phyloP scores from a whole-genome alignment of 495 filamentous ascomycete genomes.

The Zalerion maritima region DNA sequence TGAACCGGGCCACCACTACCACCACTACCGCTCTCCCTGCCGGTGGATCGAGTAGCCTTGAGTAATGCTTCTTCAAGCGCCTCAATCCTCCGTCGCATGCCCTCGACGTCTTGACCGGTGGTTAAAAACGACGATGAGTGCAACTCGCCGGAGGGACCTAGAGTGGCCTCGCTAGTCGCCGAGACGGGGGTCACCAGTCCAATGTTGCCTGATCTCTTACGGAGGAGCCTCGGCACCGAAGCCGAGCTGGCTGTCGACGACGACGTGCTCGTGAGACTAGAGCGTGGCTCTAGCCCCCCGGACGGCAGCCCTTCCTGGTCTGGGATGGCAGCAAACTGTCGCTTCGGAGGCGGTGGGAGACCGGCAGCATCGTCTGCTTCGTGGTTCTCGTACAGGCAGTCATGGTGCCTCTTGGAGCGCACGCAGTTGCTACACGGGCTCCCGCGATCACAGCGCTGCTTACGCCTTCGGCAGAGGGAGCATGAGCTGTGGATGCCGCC shows the following conservation, averaged over 20 bases:
- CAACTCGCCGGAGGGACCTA: too few relatives aligned
- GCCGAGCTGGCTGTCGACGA: constrained; percentile 13
- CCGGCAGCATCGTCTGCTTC: too few relatives aligned
- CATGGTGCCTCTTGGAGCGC: constrained; percentile 18
- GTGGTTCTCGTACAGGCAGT: constrained; percentile 21
- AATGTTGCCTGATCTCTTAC: too few relatives aligned
- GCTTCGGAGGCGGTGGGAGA: constrained; percentile 7
- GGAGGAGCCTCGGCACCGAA: too few relatives aligned
- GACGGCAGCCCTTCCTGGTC: constrained; percentile 1
- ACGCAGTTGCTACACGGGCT: constrained; percentile 30
- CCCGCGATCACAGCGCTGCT: constrained; percentile 13
- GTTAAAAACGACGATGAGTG: constrained; percentile 14
- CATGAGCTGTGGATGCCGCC: too few relatives aligned
- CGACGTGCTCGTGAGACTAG: constrained; percentile 7
- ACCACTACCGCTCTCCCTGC: too few relatives aligned
- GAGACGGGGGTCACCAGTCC: too few relatives aligned
- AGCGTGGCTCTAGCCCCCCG: constrained; percentile 4
- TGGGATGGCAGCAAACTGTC: constrained; percentile 4
- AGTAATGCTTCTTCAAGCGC: constrained; percentile 27
- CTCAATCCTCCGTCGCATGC: constrained; percentile 16
- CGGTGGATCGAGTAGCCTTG: too few relatives aligned
- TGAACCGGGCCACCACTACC: too few relatives aligned
- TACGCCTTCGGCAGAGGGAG: constrained; percentile 7
- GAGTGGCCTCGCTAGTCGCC: too few relatives aligned
- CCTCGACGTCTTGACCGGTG: constrained; percentile 16